phyloP scores from a whole-genome alignment of 352 stramenopile species.

The Plasmopara viticola region DNA sequence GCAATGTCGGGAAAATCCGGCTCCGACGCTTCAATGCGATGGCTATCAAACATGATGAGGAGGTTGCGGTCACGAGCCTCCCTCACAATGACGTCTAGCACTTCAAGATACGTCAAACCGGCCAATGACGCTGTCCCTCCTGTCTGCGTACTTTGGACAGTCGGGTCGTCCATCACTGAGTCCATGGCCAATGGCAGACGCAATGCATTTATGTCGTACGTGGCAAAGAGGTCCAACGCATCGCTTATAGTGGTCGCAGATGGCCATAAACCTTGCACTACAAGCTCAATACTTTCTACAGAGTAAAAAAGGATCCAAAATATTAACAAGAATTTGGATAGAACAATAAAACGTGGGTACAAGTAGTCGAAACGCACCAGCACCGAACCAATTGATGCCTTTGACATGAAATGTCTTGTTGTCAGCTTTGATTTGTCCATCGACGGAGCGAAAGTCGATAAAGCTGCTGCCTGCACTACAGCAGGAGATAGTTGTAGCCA shows the following conservation, averaged over 20 bases:
- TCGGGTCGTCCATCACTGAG: conserved; percentile 42
- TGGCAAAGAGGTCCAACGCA: conserved; percentile 40
- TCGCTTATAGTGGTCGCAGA: conserved; percentile 46
- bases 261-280: conserved; percentile 63
- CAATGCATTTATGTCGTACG: conserved; percentile 51
- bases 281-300: conserved; percentile 50
- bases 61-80: conserved; percentile 58
- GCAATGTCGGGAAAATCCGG: conserved; percentile 55
- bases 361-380: conserved; percentile 21
- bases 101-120: conserved; percentile 53
- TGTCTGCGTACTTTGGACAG: conserved; percentile 40
- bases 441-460: conserved; percentile 55
- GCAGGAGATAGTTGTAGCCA: background rate
- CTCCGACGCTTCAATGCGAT: conserved; percentile 49
- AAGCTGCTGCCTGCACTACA: conserved; percentile 28
- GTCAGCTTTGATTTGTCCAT: conserved; percentile 49
- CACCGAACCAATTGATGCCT: conserved; percentile 71
- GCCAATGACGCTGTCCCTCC: conserved; percentile 30
- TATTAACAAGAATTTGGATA: background rate
- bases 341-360: background rate
- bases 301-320: background rate
- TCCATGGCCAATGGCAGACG: conserved; percentile 65
- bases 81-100: conserved; percentile 51
- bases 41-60: conserved; percentile 65
- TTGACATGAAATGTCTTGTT: conserved; percentile 56